Evolutionary conservation across 257 asterid genomes (phyloP).

Genomic region (Solanum neorickii): DNA sequence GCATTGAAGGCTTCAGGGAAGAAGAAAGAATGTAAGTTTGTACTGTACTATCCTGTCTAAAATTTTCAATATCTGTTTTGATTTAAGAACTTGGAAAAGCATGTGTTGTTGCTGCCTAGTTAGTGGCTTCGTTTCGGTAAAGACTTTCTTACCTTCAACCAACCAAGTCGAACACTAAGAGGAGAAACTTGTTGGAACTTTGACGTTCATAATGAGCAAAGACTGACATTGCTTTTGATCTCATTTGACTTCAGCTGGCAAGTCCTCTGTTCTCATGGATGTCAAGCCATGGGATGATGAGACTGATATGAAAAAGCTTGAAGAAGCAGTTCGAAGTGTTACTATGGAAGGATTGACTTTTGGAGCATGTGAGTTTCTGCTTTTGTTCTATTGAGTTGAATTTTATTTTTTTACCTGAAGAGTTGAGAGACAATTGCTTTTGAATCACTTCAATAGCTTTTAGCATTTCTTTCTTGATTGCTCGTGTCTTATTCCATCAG

Average conservation of each 20-base stretch:
- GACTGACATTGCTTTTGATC: not conserved
- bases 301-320: constrained; percentile 91
- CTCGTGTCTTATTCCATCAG: not conserved
- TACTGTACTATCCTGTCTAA: not conserved
- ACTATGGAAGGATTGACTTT: constrained; percentile 70
- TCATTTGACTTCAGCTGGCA: constrained; percentile 43
- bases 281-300: constrained; percentile 97
- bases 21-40: constrained; percentile 77
- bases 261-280: constrained; percentile 56
- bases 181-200: too few species aligned
- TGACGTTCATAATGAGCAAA: not conserved
- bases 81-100: not conserved
- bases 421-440: not conserved
- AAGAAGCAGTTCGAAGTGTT: constrained; percentile 76
- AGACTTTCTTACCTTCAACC: not conserved
- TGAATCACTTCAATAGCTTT: not conserved
- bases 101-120: not conserved
- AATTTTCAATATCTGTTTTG: not conserved
- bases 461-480: not conserved
- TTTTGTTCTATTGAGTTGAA: not conserved
- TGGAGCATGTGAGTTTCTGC: constrained; percentile 70
- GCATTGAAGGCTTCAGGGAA: constrained; percentile 71
- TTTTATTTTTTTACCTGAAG: not conserved
- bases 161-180: not conserved
- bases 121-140: too few species aligned